Percentiles rank a stretch among this genome's conserved stretches.
Evolutionary conservation across 441 rosid species (phyloP).

Genomic region (Populus hybrid): DNA sequence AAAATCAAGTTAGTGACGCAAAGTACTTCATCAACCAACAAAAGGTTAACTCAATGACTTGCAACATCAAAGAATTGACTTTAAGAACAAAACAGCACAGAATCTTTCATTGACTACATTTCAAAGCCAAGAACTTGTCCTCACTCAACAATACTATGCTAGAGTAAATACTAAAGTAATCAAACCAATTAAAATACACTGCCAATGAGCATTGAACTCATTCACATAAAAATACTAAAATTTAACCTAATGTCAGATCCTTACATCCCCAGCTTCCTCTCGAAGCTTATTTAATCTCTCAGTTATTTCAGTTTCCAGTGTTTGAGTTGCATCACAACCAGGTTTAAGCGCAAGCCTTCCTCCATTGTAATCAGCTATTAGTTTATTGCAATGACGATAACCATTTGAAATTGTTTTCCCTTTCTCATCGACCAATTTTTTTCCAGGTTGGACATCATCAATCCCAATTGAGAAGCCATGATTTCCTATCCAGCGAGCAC

Average conservation of each 20-base stretch:
- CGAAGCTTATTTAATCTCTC: conserved; percentile 62
- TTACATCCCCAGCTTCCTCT: conserved; percentile 71
- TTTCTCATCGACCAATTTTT: conserved; percentile 40
- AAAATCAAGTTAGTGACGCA: conserved; percentile 9
- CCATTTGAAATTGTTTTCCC: conserved; percentile 38
- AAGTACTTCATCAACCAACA: conserved; percentile 17
- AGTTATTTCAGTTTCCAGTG: conserved; percentile 76
- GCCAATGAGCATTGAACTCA: conserved; percentile 9
- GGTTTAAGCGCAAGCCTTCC: conserved; percentile 63
- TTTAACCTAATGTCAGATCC: conserved; percentile 11
- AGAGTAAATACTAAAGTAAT: neutral
- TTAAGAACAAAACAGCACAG: neutral
- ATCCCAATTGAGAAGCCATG: conserved; percentile 99
- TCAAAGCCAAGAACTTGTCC: conserved; percentile 3
- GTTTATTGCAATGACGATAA: conserved; percentile 45
- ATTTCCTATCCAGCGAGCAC: conserved; percentile 98
- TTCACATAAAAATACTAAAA: conserved; percentile 11
- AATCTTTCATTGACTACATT: conserved; percentile 1
- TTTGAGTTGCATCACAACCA: conserved; percentile 81
- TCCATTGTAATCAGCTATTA: conserved; percentile 45
- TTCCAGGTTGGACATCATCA: conserved; percentile 93
- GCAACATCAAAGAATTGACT: neutral
- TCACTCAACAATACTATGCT: neutral
- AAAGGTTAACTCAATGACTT: neutral
- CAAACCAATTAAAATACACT: conserved; percentile 5